Base-by-base conservation (phyloP, 306 rosid species). In the Inga laurina region DNA sequence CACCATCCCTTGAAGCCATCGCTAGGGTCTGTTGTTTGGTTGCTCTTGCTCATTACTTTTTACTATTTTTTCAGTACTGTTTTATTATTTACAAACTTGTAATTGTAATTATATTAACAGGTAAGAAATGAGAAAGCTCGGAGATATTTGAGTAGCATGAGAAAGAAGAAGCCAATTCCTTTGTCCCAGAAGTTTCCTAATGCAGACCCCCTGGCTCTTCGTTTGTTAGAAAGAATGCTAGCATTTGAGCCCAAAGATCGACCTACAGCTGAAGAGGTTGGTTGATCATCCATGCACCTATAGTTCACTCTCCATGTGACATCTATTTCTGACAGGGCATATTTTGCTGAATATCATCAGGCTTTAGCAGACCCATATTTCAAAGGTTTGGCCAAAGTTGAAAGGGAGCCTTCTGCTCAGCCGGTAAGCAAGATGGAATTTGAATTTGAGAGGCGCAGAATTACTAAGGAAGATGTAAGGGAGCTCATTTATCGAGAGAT, bases 361-460 rank as follows among this genome's bases (percentile, higher is more conserved):
- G 99, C 99, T 67, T 89, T 97, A 51, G 97, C 99, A n/a, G 98
- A 97, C 89, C 94, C 93, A 76, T 97, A 97, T 87, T 97, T 97
- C 88, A 94, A 91, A 88, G 99, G 99, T 84, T 88, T 97, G 91
- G 99, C 99, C 66, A 97, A 94, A 89, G 99, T 94, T 65, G 99
- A 97, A 89, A 89, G 99, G 85, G 99, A 97, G 84, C 99, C 99
- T 68, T 91, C 94, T 76, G 90, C 99, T 82, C 99, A 90, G 84
- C 97, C 99, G 30, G 98, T 97, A 73, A 94, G 98, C 70, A 97
- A 97, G 97, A 94, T 97, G 97, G 99, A 97, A 90, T 97, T 97
- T 87, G 99, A 97, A 83, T 97, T 94, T 87, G 99, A 97, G 92
- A 91, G 99, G 84, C 94, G 99, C 80, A 90, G 97, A 82, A 97